Evolutionary conservation across 2,329 filamentous ascomycete species (phyloP).

Genomic region (Neoscytalidium dimidiatum): DNA sequence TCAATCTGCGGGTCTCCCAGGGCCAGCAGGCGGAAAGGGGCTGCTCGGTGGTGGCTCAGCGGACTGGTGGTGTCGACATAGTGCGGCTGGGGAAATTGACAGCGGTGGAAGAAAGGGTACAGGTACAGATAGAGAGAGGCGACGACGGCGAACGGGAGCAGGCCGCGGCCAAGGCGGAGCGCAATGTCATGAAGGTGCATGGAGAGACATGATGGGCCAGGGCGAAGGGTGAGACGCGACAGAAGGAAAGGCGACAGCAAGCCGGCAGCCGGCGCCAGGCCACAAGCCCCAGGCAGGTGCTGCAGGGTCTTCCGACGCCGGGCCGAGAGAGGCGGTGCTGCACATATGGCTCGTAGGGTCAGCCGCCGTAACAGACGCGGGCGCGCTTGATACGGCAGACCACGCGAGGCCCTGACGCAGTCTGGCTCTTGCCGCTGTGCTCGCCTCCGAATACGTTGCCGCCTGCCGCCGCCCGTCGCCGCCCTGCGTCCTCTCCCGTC

Average conservation of each 20-base stretch:
- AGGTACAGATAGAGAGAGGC: slow-evolving; percentile 81
- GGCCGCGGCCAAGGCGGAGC: slow-evolving; percentile 48
- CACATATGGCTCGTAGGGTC: neutral
- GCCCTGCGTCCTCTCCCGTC: too few relatives aligned
- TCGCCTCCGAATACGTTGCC: neutral
- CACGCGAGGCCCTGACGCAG: neutral
- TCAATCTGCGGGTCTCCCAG: slow-evolving; percentile 93
- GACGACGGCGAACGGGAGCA: slow-evolving; percentile 67
- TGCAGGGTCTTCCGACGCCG: neutral
- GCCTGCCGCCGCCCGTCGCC: neutral
- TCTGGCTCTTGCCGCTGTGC: too few relatives aligned
- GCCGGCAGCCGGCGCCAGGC: too few relatives aligned
- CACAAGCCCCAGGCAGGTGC: too few relatives aligned
- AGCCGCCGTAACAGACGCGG: neutral
- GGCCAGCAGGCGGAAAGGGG: slow-evolving; percentile 83
- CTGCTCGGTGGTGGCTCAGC: slow-evolving; percentile 35
- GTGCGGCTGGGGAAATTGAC: slow-evolving; percentile 66
- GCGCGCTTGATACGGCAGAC: neutral
- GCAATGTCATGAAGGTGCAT: slow-evolving; percentile 55
- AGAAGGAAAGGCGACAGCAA: neutral
- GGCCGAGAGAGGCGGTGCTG: too few relatives aligned
- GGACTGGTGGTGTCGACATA: slow-evolving; percentile 28
- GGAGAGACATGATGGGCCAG: slow-evolving; percentile 32
- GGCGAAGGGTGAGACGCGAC: neutral
- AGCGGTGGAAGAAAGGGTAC: slow-evolving; percentile 79